Base-by-base conservation (phyloP, 1,139 yeast species). In the Yarrowia galli region DNA sequence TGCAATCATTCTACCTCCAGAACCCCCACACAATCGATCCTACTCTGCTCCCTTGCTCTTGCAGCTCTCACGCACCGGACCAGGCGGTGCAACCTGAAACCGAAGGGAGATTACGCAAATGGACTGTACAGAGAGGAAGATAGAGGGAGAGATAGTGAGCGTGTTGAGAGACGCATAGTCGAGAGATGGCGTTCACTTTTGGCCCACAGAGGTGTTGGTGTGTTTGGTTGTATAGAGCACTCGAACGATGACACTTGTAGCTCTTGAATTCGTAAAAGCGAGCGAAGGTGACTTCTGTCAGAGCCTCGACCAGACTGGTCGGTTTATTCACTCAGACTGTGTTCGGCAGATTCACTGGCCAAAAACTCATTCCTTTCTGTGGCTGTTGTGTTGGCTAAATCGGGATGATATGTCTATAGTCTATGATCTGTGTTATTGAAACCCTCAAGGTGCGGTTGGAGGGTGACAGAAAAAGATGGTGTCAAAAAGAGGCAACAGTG, bases 61-160 rank as follows among this genome's bases (percentile, higher is more conserved):
- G 58, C 58, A 51, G 20, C 28, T 22, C 5, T 20, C 5, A 35
- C n/a, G 58, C 58, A 51, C 3, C 23, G 15, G 3, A 20, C 28
- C 56, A 51, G 58, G 58, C 58, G 58, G 42, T 35, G 58, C 58
- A 51, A 51, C 58, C 58, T 51, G 58, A 51, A 51, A 51, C 58
- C 58, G 22, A 51, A 51, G 43, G 42, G 42, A 35, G 58, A 51
- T 51, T 28, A 28, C 53, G 53, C 38, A 49, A 28, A 28, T 32
- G 54, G 53, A 18, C 38, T 49, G 51, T 46, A 46, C 8, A 18
- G 46, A 43, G 46, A 20, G 25, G 5, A 6, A 10, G 25, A 7
- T 8, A n/a, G 49, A 5, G 32, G 13, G 49, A 7, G 36, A 8
- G 10, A 32, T 12, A 28, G 8, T 5, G 32, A 28, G 32, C 9